Conservation (phyloP, 352 stramenopile genomes). For the Phytophthora niederhauseri region DNA sequence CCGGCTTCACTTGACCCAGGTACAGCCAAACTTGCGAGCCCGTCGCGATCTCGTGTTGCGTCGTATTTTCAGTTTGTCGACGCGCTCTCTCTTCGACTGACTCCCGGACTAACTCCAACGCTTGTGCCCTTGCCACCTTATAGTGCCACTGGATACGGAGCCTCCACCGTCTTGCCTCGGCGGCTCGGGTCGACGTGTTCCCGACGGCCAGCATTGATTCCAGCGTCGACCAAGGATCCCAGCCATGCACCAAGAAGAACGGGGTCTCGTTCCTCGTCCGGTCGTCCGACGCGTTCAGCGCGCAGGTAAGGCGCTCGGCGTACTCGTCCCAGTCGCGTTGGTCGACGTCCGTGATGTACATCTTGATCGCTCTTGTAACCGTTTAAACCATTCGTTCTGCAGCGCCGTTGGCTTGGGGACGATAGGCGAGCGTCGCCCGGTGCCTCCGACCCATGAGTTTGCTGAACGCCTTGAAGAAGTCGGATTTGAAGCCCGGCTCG, state of each 20-base stretch:
- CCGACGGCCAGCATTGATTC: not conserved
- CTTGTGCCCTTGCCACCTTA: not conserved
- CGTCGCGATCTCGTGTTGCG: not conserved
- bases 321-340: conserved; percentile 21
- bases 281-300: conserved; percentile 15
- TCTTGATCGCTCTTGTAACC: conserved; percentile 8
- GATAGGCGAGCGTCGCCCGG: conserved; percentile 8
- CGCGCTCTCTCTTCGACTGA: not conserved
- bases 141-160: not conserved
- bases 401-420: conserved; percentile 2
- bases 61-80: not conserved
- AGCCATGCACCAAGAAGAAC: not conserved
- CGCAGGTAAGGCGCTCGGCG: conserved; percentile 11
- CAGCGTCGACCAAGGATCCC: not conserved
- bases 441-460: not conserved
- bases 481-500: conserved; percentile 11
- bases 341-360: conserved; percentile 17
- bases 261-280: not conserved
- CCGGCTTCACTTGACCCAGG: not conserved
- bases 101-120: not conserved
- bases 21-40: not conserved
- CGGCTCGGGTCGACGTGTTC: not conserved
- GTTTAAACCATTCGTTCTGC: conserved; percentile 20
- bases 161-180: not conserved
- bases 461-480: conserved; percentile 13